A percentile compares a stretch with the other conserved stretches of the same genome.
Conservation (phyloP, 73 alveolate genomes). For the Paramecium biaurelia region DNA sequence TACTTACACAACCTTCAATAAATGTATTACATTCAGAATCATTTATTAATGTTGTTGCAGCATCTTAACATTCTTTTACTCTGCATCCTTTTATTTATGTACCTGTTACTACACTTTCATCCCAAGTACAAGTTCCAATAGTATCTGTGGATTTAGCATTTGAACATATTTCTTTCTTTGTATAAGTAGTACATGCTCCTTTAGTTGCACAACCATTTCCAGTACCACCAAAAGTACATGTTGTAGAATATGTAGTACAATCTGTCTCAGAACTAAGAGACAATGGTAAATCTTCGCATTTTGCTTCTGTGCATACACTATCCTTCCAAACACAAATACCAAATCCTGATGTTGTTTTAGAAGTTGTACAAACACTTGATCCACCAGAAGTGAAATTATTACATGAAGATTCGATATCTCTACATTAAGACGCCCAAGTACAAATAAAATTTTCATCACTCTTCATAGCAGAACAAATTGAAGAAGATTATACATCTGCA, state of each 20-base stretch:
- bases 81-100: neutral
- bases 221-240: neutral
- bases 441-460: neutral
- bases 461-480: neutral
- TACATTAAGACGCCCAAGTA: neutral
- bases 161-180: neutral
- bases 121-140: neutral
- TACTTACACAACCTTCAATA: constrained; percentile 14
- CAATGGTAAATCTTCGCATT: neutral
- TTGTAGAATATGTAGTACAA: neutral
- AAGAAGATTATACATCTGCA: neutral
- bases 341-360: neutral
- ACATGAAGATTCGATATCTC: neutral
- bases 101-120: neutral
- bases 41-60: neutral
- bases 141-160: constrained; percentile 3
- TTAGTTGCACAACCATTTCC: constrained; percentile 15
- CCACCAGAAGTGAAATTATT: neutral
- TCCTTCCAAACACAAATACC: neutral
- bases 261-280: neutral
- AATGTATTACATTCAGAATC: neutral
- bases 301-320: neutral
- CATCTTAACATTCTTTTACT: neutral
- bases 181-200: neutral
- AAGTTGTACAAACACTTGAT: neutral